These are phyloP conservation scores for Aureobasidium leucospermi DNA, from an alignment of 2,329 filamentous ascomycete species.

Conservation along the genomic window DNA sequence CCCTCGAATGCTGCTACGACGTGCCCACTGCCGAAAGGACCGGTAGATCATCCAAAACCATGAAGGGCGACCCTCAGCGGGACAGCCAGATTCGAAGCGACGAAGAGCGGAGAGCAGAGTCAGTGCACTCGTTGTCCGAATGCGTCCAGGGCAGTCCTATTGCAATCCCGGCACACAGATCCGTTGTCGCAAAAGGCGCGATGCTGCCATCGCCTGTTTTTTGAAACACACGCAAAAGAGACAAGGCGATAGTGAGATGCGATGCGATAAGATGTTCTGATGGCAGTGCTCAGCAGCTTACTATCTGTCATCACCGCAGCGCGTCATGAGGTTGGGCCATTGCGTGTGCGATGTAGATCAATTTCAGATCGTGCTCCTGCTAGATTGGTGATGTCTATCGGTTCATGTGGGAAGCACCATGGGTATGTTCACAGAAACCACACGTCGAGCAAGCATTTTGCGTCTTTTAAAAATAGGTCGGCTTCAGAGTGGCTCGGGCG, in stretches of 20 bases:
- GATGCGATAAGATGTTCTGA: neutral
- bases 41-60: neutral
- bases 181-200: slow-evolving; percentile 6
- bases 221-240: neutral
- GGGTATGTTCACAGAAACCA: neutral
- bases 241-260: neutral
- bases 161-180: slow-evolving; percentile 4
- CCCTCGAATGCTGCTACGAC: neutral
- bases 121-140: neutral
- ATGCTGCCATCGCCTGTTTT: neutral
- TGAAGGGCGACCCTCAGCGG: neutral
- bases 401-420: neutral
- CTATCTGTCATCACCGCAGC: neutral
- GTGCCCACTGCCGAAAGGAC: neutral
- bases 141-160: neutral
- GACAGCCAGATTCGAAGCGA: neutral
- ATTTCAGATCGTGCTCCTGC: neutral
- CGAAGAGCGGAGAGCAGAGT: neutral
- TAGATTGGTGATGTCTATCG: neutral
- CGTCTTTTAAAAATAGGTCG: slow-evolving; percentile 2
- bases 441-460: neutral
- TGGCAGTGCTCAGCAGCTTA: neutral
- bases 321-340: neutral
- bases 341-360: neutral
- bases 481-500: neutral